phyloP scores from a whole-genome alignment of 2,329 filamentous ascomycete genomes.

The Phyllosticta citribraziliensis region DNA sequence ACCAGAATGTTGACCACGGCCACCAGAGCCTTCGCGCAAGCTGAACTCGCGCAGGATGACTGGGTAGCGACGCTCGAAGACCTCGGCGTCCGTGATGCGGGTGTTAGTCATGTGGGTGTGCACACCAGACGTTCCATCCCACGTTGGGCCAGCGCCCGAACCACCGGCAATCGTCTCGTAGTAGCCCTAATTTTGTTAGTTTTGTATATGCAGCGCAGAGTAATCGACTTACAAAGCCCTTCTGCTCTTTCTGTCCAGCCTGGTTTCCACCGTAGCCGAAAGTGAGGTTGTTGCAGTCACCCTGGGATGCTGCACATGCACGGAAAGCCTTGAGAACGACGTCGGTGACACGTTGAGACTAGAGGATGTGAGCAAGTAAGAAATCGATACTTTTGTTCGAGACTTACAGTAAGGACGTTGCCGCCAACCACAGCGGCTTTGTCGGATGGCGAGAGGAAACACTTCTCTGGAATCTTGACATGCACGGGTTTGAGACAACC shows the following conservation, averaged over 20 bases:
- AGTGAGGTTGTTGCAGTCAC: constrained; percentile 76
- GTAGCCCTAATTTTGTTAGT: constrained; percentile 45
- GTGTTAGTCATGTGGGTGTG: constrained; percentile 84
- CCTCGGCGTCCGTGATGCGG: constrained; percentile 69
- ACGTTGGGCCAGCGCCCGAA: constrained; percentile 60
- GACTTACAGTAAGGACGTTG: constrained; percentile 57
- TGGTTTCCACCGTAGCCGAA: constrained; percentile 70
- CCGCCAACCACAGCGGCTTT: constrained; percentile 74
- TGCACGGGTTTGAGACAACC: constrained; percentile 70
- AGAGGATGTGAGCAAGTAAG: neutral
- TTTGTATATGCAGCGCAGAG: neutral
- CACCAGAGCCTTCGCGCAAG: constrained; percentile 53
- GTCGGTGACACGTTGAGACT: constrained; percentile 68
- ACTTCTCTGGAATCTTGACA: constrained; percentile 61
- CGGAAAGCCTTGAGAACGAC: constrained; percentile 72
- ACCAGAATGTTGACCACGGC: constrained; percentile 56
- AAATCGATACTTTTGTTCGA: too few species aligned
- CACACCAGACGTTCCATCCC: constrained; percentile 67
- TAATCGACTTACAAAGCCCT: constrained; percentile 49
- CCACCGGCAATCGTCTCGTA: constrained; percentile 80
- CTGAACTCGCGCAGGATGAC: constrained; percentile 63
- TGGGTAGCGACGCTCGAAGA: constrained; percentile 69
- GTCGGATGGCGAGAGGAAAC: constrained; percentile 65
- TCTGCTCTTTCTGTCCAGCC: constrained; percentile 47
- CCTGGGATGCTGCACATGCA: constrained; percentile 69